These are phyloP conservation scores for Sicyos edulis DNA, from an alignment of 306 rosid species.

Conservation along the genomic window DNA sequence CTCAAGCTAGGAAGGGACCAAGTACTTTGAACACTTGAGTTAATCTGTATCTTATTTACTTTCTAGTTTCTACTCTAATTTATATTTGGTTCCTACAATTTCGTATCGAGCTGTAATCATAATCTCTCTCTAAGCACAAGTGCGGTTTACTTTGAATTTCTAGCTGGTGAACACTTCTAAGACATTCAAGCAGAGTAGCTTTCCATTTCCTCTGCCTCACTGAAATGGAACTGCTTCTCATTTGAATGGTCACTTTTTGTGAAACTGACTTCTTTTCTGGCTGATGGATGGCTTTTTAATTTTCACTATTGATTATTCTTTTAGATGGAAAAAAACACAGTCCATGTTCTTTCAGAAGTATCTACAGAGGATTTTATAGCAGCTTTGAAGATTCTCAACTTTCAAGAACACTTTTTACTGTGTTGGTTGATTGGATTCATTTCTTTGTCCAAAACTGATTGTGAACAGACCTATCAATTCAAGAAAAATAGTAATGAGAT, in stretches of 20 bases:
- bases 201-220: not conserved
- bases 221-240: not conserved
- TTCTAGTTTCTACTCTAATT: too few relatives aligned
- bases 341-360: not conserved
- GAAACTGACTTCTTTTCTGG: slow-evolving; percentile 10
- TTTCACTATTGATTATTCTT: not conserved
- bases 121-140: not conserved
- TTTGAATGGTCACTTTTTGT: slow-evolving; percentile 8
- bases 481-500: not conserved
- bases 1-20: too few relatives aligned
- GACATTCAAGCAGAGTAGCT: not conserved
- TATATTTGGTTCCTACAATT: too few relatives aligned
- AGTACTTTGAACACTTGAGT: too few relatives aligned
- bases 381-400: not conserved
- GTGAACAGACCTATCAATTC: not conserved
- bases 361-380: not conserved
- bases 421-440: not conserved
- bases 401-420: slow-evolving; percentile 5
- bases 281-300: slow-evolving; percentile 8
- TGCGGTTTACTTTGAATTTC: not conserved
- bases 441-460: not conserved
- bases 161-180: not conserved
- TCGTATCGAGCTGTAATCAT: too few relatives aligned
- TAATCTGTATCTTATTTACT: too few relatives aligned
- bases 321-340: not conserved